Base-by-base conservation (phyloP, 2,329 filamentous ascomycete genomes). In the Colletotrichum neosansevieriae region DNA sequence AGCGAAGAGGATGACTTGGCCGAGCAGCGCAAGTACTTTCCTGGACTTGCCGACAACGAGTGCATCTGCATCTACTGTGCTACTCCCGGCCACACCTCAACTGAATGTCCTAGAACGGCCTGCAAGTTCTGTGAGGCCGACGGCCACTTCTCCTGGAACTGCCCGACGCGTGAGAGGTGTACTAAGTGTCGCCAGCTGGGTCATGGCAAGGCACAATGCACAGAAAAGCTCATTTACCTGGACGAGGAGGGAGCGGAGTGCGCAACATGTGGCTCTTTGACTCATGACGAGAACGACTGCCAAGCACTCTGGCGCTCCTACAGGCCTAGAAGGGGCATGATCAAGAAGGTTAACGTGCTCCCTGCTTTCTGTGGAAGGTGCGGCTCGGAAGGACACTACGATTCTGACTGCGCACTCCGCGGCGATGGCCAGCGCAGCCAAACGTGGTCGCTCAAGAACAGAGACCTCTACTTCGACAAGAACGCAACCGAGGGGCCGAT, bases 141-240 rank as follows among this genome's bases (percentile, higher is more conserved):
- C 12, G 77, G 77, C 2, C 88, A 91, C 74, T 81, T 81, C 60
- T 78, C 81, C 5, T 82, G 82, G 71, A 79, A 77, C 61, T 91
- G 89, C 71, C 85, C 87, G 11, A 79, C 77, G 5, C 81, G 80
- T 38, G 76, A 77, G 38, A 82, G 86, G 69, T 91, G 88, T 74
- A 75, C 73, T 56, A 89, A 88, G 74, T 93, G 91, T 76, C 84
- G 82, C 54, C 86, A 90, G 76, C 80, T 86, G 49, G 91, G 91
- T 10, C 91, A 94, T 73, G 72, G 74, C 58, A 77, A 79, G 17
- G 72, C 76, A 1, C 72, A 78, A 7, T 93, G 91, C 74, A 73
- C 77, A 2, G 88, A 91, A 70, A 88, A 88, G 69, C 81, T 92
- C 47, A 76, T 78, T 3, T 71, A 85, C 58, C 79, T 84, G 15